Evolutionary conservation across 352 stramenopile species (phyloP), one percentile per base, ranked within the genome.

Genomic region (Globisporangium emineosum): DNA sequence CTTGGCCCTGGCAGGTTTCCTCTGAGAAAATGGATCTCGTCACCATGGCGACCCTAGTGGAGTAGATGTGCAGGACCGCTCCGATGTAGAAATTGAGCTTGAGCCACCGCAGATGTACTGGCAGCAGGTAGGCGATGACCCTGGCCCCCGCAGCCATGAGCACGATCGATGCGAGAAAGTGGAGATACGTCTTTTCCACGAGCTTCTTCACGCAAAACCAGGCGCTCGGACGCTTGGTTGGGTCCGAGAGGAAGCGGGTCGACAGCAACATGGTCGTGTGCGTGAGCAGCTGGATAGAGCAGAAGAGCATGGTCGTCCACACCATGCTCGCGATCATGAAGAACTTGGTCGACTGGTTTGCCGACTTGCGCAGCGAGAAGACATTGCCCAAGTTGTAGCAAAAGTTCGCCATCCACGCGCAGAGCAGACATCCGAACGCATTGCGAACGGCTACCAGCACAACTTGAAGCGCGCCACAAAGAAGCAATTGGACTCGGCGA

Each of bases 131-230:
- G 13, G 13, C 23, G 19, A 43, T 29, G 30, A 72, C 65, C 42
- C 75, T 65, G 8, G 70, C 70, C 17, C 45, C 47, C 10, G 56
- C 65, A n/a, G 77, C 71, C 60, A 77, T 72, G n/a, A 78, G 54
- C 3, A 69, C 37, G 29, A 69, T 72, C 19, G 65, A 76, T 2
- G 62, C 56, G 32, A 70, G 65, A 27, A 77, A 71, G 0, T 76
- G 43, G 2, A 9, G 15, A 60, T 19, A 76, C 17, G 9, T 71
- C 42, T 15, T 76, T 63, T 9, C 65, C 62, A 37, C 61, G 54
- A 21, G 72, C 54, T 67, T 76, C n/a, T 52, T 52, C 45, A 52
- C 19, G n/a, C 45, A 52, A 27, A 52, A 30, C 8, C 29, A 0
- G 8, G 68, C 35, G 72, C 45, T 4, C 58, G 29, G 3, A 66